These are phyloP conservation scores for Ceratocystis diversiconidia DNA, from an alignment of 2,329 filamentous ascomycete genomes.

Conservation along the genomic window DNA sequence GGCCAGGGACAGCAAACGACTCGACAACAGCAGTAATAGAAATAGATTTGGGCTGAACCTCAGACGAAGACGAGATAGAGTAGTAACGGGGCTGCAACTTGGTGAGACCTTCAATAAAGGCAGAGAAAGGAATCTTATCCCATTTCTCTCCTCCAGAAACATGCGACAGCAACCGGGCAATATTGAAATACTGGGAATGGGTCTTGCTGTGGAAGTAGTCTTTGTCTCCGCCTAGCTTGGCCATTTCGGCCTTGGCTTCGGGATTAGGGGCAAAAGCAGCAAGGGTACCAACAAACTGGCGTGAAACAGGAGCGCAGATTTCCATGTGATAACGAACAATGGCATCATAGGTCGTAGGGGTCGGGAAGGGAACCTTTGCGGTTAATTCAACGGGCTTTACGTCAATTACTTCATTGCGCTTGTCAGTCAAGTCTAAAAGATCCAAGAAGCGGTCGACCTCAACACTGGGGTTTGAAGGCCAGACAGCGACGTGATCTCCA, in stretches of 20 bases:
- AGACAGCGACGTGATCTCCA: slow-evolving; percentile 91
- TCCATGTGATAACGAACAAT: slow-evolving; percentile 93
- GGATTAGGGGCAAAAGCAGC: slow-evolving; percentile 84
- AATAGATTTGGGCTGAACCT: slow-evolving; percentile 87
- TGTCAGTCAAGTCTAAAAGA: slow-evolving; percentile 59
- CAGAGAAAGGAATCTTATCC: slow-evolving; percentile 78
- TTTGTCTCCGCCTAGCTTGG: slow-evolving; percentile 79
- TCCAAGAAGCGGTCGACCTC: slow-evolving; percentile 84
- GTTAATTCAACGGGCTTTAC: slow-evolving; percentile 89
- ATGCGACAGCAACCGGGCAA: slow-evolving; percentile 66
- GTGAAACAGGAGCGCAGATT: slow-evolving; percentile 86
- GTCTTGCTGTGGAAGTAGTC: slow-evolving; percentile 89
- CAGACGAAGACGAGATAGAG: slow-evolving; percentile 93
- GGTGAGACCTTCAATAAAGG: slow-evolving; percentile 81
- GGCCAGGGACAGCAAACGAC: slow-evolving; percentile 61
- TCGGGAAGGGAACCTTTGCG: slow-evolving; percentile 93
- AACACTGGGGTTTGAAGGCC: slow-evolving; percentile 87
- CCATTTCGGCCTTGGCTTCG: slow-evolving; percentile 71
- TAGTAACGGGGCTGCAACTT: slow-evolving; percentile 98
- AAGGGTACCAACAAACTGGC: slow-evolving; percentile 80
- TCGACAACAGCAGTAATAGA: slow-evolving; percentile 93
- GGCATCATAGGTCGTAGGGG: slow-evolving; percentile 90
- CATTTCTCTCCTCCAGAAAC: slow-evolving; percentile 63
- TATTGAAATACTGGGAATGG: slow-evolving; percentile 69
- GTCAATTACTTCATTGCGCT: slow-evolving; percentile 68